Conservation (phyloP, 176 grass and related monocot species). For the Sorghum bicolor region Sorghum_bicolor_NCBIv3 NC_012873.2:9437501-9438000, state of each 20-base stretch:
- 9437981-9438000: not conserved
- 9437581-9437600: conserved; percentile 58
- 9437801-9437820: not conserved
- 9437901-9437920: not conserved
- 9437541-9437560: conserved; percentile 28
- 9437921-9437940: not conserved
- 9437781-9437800: not conserved
- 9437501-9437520: conserved; percentile 8
- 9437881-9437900: not conserved
- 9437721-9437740: conserved; percentile 22
- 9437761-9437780: conserved; percentile 19
- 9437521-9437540: conserved; percentile 13
- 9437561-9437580: conserved; percentile 10
- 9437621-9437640: conserved; percentile 71
- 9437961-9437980: not conserved
- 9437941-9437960: not conserved
- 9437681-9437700: not conserved
- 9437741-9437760: not conserved
- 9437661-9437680: conserved; percentile 61
- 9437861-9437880: conserved; percentile 15
- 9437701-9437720: conserved; percentile 10
- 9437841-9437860: not conserved
- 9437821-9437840: not conserved
- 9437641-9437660: conserved; percentile 60
- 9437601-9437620: conserved; percentile 57